Base-by-base conservation (phyloP, 495 filamentous ascomycete species). In the Aspergillus baeticus region DNA sequence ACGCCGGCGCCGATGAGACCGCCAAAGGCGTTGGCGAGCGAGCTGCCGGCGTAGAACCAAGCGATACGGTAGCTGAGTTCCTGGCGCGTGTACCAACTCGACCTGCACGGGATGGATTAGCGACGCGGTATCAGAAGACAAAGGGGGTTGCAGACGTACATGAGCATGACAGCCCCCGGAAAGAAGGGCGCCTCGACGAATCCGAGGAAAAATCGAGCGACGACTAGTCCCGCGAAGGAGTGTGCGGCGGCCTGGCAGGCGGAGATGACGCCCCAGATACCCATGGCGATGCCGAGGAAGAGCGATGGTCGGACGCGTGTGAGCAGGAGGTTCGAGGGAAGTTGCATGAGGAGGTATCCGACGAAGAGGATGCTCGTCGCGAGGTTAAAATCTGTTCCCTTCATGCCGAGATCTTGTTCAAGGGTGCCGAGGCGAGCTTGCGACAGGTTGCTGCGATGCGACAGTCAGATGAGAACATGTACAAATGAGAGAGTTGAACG, bases 331-430 rank as follows among this genome's bases (percentile, higher is more conserved):
- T 87, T 87, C 1, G 81, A 85, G 0, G 84, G 84, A n/a, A 87
- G 64, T 43, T 78, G 76, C 73, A 80, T 78, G 14, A 77, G 65
- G 3, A 81, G 72, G 63, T 87, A 90, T 46, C 88, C 87, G 14
- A 71, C 87, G 58, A 90, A 90, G 23, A 88, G 69, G 51, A 89
- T 88, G 60, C 81, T 84, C n/a, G 80, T 80, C 15, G 79, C 80
- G 2, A 82, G 71, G 61, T 87, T 80, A 56, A 77, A 84, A 50
- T 84, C 67, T 2, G 72, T 76, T 18, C 74, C 74, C 29, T 69
- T 49, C 60, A 84, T 71, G 11, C 68, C 63, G 0, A 84, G 64
- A 48, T 82, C 73, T 38, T 74, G 61, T 42, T 77, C 75, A 3
- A 83, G 63, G 10, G 71, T 69, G 36, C 76, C 66, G n/a, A 82